Evolutionary conservation across 2,329 filamentous ascomycete genomes (phyloP), one percentile per base, ranked within the genome.

Genomic region (Botryotinia narcissicola): DNA sequence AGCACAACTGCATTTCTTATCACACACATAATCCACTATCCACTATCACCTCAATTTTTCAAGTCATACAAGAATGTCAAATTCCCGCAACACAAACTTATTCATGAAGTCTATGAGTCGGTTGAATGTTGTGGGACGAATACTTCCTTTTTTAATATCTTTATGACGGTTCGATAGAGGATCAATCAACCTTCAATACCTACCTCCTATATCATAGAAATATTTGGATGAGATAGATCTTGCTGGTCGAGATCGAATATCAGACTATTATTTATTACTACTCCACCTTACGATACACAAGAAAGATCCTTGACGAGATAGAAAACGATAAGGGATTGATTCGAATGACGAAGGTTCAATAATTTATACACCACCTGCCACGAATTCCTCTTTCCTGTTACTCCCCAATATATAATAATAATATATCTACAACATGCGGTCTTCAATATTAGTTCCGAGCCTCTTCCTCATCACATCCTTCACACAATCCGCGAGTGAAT

Each of bases 401-500:
- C 35, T 46, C 44, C 35, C 64, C 37, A 66, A 66, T 22, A 29
- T 54, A 72, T 57, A 67, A 72, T 35, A 62, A 61, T 54, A 57
- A 32, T 35, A 57, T 22, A 63, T 62, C 73, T 62, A 44, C 74
- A 78, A 75, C 22, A 79, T 80, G 79, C 77, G 75, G 35, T 63
- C 74, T 20, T 75, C 76, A 46, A 10, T 67, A 10, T 35, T 67
- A n/a, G 42, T 73, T 37, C 60, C 75, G 35, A 54, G 72, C n/a
- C 76, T 80, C 51, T 71, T 75, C 63, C 74, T 79, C 44, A 59
- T 78, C 48, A 75, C 76, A 18, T 77, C 72, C 7, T 59, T 77
- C 40, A 60, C 73, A n/a, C 63, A 75, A 22, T 61, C 76, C 8
- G 73, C 61, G 59, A 72, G 32, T 57, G 79, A 78, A 32, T 70